Evolutionary conservation across 306 rosid genomes (phyloP), one percentile per base, ranked within the genome.

Genomic region (Prunus kanzakura): DNA sequence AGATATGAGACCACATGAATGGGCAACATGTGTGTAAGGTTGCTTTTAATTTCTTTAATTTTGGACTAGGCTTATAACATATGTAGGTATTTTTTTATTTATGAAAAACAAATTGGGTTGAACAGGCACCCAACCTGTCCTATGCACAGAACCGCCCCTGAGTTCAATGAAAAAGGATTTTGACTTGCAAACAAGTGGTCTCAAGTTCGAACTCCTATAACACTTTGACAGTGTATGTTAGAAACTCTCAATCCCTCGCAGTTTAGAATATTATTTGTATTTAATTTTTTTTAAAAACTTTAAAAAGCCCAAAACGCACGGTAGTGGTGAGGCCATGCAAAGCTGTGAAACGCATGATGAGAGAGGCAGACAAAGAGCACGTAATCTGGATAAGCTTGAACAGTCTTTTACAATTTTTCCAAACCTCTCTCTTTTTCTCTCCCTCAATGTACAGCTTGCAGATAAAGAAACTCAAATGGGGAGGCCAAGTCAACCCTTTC

Each of bases 401-500:
- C 55, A 47, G 11, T 68, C 19, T 58, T 11, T 64, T 1, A 1
- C 23, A 18, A 14, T 7, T 38, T 43, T 68, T 69, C 65, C 80
- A 65, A 50, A 45, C 50, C 52, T 7, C 30, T 19, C 14, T 45
- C 13, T n/a, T 41, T 5, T 4, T 16, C 35, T 50, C 8, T 22
- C 11, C 32, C 38, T 56, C 43, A 2, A 63, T 73, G 3, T 6
- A 4, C 83, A 81, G 83, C 86, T 84, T 78, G 93, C 67, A 46
- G 65, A 64, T 60, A 65, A 82, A 58, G 61, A 68, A 86, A 70
- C 54, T 35, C 61, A 57, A 61, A 6, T 22, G 16, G 51, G 79
- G 15, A 45, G 72, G 84, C 72, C 29, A 43, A 63, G 93, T 89
- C 95, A 85, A 90, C 89, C 72, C 67, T 16, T 65, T 41, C 64